These are phyloP conservation scores for Choiromyces venosus DNA, from an alignment of 495 filamentous ascomycete genomes.

Conservation along the genomic window DNA sequence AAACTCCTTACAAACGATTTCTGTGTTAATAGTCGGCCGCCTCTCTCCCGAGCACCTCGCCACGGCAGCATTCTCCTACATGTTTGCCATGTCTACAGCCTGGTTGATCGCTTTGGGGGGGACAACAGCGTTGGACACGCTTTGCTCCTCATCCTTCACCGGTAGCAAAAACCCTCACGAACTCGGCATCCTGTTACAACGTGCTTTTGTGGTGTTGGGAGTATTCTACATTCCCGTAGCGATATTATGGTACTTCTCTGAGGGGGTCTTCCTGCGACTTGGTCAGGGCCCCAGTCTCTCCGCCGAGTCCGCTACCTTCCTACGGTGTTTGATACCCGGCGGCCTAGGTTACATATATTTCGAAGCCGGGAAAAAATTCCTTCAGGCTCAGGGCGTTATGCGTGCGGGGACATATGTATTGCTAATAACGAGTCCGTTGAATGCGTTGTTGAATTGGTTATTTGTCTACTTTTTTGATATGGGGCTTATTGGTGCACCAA, in stretches of 20 bases:
- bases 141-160: slow-evolving; percentile 81
- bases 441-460: slow-evolving; percentile 69
- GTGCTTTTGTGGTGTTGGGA: slow-evolving; percentile 68
- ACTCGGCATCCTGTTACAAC: slow-evolving; percentile 74
- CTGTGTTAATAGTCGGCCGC: slow-evolving; percentile 77
- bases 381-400: slow-evolving; percentile 91
- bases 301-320: slow-evolving; percentile 65
- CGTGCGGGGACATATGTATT: slow-evolving; percentile 81
- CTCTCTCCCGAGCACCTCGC: slow-evolving; percentile 75
- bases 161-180: slow-evolving; percentile 70
- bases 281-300: slow-evolving; percentile 78
- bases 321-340: slow-evolving; percentile 73
- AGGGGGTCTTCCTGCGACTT: slow-evolving; percentile 66
- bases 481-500: slow-evolving; percentile 70
- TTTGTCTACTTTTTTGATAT: slow-evolving; percentile 68
- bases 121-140: slow-evolving; percentile 82
- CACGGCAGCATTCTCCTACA: slow-evolving; percentile 80
- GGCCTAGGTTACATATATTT: slow-evolving; percentile 90
- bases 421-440: slow-evolving; percentile 74
- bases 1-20: slow-evolving; percentile 80
- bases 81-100: slow-evolving; percentile 88
- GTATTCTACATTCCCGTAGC: slow-evolving; percentile 72
- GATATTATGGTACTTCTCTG: slow-evolving; percentile 70
- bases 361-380: slow-evolving; percentile 83
- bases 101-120: slow-evolving; percentile 92